Base-by-base conservation (phyloP, 495 filamentous ascomycete genomes). In the Aspergillus coremiiformis region DNA sequence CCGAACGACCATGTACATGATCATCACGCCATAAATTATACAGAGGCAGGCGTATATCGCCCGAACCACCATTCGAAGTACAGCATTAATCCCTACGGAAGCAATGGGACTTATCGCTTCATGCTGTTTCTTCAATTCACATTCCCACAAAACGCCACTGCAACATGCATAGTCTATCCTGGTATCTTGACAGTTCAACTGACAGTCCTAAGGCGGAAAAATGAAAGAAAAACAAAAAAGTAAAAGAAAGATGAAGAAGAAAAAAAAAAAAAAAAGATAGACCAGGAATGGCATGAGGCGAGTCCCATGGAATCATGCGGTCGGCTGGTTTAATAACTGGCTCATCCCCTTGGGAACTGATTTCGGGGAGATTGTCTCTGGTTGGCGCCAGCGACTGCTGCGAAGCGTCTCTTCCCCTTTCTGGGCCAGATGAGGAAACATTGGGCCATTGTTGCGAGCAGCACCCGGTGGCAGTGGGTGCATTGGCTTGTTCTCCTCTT, bases 381-480 rank as follows among this genome's bases (percentile, higher is more conserved):
- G 44, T 15, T 60, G 56, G 8, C 51, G 52, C 54, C 58, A 64
- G 1, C 42, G 42, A 23, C 54, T 47, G 22, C 41, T 60, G 46
- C 51, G 47, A 27, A 58, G 51, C 4, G 59, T 62, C 14, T 44
- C 37, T 19, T 56, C 53, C 1, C 47, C 53, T 24, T 64, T 63
- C 29, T 53, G 59, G 29, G 41, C 52, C 7, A 62, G 56, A 20
- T 59, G 63, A 43, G 60, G 53, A 23, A 62, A 61, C 41, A 69
- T 49, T 15, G 63, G 60, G 2, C 67, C 66, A 46, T 78, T 78
- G 53, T 61, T 74, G 47, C 67, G 70, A 15, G 66, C 65, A 29
- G 70, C 72, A 19, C 69, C 64, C 1, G 68, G 60, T 23, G 74
- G 62, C 20, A 77, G 53, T 19, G 68, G 65, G 29, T 59, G 60